Conservation (phyloP, 2,329 filamentous ascomycete genomes). For the Emergomyces orientalis region DNA sequence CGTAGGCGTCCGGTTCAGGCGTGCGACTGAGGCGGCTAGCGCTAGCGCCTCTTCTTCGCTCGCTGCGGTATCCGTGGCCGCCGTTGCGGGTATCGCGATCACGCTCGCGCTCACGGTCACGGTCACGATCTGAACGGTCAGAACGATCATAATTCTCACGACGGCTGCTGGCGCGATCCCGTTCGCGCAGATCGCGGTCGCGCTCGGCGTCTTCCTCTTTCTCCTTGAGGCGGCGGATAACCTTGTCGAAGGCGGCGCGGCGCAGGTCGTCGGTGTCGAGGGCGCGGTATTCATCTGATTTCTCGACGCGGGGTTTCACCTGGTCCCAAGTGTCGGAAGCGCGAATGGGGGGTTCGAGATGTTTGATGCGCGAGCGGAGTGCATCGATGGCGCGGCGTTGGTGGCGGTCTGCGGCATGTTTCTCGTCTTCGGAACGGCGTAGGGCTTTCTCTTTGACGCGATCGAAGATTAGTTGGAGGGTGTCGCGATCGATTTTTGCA, state of each 20-base stretch:
- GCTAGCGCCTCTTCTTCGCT: constrained; percentile 27
- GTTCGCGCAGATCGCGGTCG: constrained; percentile 49
- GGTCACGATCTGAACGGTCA: constrained; percentile 43
- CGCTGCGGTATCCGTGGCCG: constrained; percentile 29
- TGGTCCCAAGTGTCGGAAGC: constrained; percentile 79
- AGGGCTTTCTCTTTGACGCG: constrained; percentile 79
- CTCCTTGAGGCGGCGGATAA: constrained; percentile 80
- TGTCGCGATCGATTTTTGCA: constrained; percentile 73
- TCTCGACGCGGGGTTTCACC: constrained; percentile 68
- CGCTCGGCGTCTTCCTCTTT: constrained; percentile 73
- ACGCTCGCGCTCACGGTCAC: constrained; percentile 40
- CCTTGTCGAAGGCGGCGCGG: constrained; percentile 79
- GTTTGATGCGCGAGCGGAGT: constrained; percentile 78
- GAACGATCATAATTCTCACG: constrained; percentile 41
- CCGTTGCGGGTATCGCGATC: constrained; percentile 44
- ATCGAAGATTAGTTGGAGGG: constrained; percentile 72
- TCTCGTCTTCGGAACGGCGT: constrained; percentile 75
- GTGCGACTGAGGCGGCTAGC: constrained; percentile 63
- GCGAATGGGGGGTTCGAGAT: constrained; percentile 73
- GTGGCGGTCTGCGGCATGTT: constrained; percentile 68
- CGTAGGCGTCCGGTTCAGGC: constrained; percentile 88
- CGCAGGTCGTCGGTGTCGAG: constrained; percentile 75
- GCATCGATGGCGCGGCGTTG: constrained; percentile 78
- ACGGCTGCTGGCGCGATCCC: constrained; percentile 35
- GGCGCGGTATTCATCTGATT: constrained; percentile 73